Percentiles rank a stretch among this genome's conserved stretches.
These are phyloP conservation scores for Coniochaeta hoffmannii DNA, from an alignment of 2,329 filamentous ascomycete species.

Conservation along the genomic window DNA sequence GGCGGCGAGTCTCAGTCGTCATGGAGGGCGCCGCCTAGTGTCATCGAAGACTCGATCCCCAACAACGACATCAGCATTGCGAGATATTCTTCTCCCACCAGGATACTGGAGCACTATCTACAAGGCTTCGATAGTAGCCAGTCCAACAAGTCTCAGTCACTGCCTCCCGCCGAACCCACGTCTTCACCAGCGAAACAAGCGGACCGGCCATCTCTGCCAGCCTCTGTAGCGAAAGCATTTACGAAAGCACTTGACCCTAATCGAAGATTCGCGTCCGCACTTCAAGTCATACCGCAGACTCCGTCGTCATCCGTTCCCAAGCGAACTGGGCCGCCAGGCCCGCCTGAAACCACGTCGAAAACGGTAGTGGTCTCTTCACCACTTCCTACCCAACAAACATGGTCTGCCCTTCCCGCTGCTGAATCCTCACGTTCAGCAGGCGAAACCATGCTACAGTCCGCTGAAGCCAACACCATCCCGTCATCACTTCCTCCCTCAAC, in stretches of 20 bases:
- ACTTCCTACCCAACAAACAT: neutral
- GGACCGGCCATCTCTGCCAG: neutral
- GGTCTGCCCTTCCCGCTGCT: neutral
- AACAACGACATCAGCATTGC: conserved; percentile 22
- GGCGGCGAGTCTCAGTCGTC: conserved; percentile 21
- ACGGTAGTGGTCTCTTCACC: neutral
- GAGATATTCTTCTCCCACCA: conserved; percentile 38
- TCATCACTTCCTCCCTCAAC: neutral
- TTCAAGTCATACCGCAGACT: neutral
- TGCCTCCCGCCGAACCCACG: neutral
- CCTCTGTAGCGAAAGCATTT: neutral
- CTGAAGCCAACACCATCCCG: neutral
- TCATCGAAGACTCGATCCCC: conserved; percentile 48
- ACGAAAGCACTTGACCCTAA: neutral
- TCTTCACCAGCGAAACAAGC: neutral
- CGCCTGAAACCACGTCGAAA: neutral
- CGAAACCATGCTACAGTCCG: neutral
- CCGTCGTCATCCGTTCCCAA: neutral
- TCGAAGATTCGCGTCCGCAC: neutral
- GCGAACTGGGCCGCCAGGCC: neutral
- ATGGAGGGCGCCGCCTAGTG: conserved; percentile 38
- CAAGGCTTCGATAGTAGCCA: conserved; percentile 24
- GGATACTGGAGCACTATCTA: conserved; percentile 41
- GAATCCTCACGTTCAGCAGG: neutral
- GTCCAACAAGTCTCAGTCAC: conserved; percentile 12